These are phyloP conservation scores for Fagopyrum homotropicum DNA, from an alignment of 148 eudicot genomes.

Conservation along the genomic window DNA sequence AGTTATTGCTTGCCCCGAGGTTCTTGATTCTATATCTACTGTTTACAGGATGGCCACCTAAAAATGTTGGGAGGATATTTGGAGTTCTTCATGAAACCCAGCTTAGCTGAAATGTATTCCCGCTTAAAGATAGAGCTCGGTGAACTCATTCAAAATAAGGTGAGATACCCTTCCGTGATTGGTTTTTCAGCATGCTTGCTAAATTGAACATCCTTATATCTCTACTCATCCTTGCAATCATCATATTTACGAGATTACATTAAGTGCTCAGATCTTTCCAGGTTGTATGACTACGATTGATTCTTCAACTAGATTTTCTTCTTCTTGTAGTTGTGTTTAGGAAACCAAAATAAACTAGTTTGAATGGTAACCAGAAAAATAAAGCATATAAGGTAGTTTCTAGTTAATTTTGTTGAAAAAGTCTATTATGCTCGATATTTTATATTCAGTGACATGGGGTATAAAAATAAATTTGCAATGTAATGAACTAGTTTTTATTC, in stretches of 20 bases:
- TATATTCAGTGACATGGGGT: too few species aligned
- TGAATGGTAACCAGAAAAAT: too few species aligned
- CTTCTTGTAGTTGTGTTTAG: too few species aligned
- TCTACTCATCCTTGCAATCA: not conserved
- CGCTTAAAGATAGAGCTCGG: conserved; percentile 64
- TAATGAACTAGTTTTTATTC: too few species aligned
- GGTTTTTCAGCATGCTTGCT: not conserved
- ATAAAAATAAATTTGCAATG: too few species aligned
- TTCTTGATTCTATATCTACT: conserved; percentile 1
- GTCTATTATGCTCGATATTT: too few species aligned
- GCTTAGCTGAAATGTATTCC: conserved; percentile 59
- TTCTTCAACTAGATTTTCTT: not conserved
- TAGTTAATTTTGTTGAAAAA: too few species aligned
- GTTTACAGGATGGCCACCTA: conserved; percentile 74
- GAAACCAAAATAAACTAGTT: too few species aligned
- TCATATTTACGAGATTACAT: not conserved
- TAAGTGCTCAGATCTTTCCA: not conserved
- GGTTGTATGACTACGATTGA: not conserved
- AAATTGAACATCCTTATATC: not conserved
- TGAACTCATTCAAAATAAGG: conserved; percentile 75
- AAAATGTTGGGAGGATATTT: conserved; percentile 95
- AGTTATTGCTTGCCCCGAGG: not conserved
- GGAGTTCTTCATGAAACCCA: conserved; percentile 89
- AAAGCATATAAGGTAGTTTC: too few species aligned
- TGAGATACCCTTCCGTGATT: conserved; percentile 11